A percentile compares a stretch with the other conserved stretches of the same genome.
Evolutionary conservation across 495 filamentous ascomycete species (phyloP).

Genomic region (Darksidea phi): DNA sequence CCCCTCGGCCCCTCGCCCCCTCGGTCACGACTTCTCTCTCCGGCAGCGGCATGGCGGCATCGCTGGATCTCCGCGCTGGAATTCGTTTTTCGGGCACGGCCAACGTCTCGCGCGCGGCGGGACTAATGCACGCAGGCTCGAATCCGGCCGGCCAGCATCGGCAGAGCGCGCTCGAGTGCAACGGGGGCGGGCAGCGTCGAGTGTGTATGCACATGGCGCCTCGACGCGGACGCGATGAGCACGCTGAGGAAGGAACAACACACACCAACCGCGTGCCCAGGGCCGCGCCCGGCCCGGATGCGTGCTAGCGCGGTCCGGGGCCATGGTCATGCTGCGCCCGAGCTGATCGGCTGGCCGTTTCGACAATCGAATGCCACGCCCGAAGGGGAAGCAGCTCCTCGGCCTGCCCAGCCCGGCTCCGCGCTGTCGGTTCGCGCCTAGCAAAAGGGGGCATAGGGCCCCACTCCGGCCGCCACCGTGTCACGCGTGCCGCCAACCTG

Average conservation of each 20-base stretch:
- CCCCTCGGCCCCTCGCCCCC: too few relatives aligned
- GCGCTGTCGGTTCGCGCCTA: constrained; percentile 16
- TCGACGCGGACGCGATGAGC: too few relatives aligned
- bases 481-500: background rate
- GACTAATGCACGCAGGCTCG: too few relatives aligned
- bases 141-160: background rate
- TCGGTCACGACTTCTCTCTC: too few relatives aligned
- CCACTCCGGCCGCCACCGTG: constrained; percentile 2
- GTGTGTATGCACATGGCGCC: too few relatives aligned
- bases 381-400: constrained; percentile 10
- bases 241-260: too few relatives aligned
- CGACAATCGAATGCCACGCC: constrained; percentile 26
- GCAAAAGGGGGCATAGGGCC: constrained; percentile 10
- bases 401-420: constrained; percentile 22
- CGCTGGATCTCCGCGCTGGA: too few relatives aligned
- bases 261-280: too few relatives aligned
- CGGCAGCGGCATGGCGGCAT: too few relatives aligned
- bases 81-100: too few relatives aligned
- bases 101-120: too few relatives aligned
- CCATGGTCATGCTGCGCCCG: constrained; percentile 21
- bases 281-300: background rate
- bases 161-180: constrained; percentile 5
- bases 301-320: constrained; percentile 18
- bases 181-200: too few relatives aligned
- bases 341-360: constrained; percentile 30